phyloP scores from a whole-genome alignment of 2,329 filamentous ascomycete species.

The Colletotrichum lentis region DNA sequence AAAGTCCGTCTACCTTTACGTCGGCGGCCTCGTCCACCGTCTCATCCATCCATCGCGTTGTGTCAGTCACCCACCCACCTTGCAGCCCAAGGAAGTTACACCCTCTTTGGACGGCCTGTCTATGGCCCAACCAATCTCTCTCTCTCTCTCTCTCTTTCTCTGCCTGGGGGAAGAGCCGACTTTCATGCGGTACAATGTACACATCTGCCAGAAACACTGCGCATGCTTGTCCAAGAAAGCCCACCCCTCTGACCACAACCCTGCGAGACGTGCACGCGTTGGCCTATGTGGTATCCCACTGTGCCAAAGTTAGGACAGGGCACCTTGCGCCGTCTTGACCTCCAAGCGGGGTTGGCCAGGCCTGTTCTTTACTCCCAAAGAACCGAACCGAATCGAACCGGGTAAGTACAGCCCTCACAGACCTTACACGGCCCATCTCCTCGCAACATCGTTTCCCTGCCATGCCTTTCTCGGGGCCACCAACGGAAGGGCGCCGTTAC shows the following conservation, averaged over 20 bases:
- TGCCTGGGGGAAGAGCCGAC: neutral
- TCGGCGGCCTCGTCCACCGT: neutral
- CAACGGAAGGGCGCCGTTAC: neutral
- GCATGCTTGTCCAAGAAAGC: neutral
- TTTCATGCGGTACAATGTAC: no score
- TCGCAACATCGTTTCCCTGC: neutral
- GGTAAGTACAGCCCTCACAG: neutral
- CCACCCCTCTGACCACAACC: neutral
- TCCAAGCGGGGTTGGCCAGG: neutral
- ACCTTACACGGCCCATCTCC: neutral
- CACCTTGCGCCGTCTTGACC: conserved; percentile 1
- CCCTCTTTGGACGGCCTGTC: neutral
- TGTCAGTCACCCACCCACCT: neutral
- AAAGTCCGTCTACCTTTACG: neutral
- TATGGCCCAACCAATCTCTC: neutral
- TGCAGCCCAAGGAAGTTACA: neutral
- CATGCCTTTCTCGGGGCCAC: neutral
- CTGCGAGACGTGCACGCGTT: conserved; percentile 1
- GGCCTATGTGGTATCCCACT: neutral
- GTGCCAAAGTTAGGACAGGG: neutral
- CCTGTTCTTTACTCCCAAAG: neutral
- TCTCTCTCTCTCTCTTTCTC: neutral
- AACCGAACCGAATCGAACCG: neutral
- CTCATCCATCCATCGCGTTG: neutral
- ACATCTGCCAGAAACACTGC: neutral